These are phyloP conservation scores for Ogataea philodendri DNA, from an alignment of 805 yeast genomes.

Conservation along the genomic window DNA sequence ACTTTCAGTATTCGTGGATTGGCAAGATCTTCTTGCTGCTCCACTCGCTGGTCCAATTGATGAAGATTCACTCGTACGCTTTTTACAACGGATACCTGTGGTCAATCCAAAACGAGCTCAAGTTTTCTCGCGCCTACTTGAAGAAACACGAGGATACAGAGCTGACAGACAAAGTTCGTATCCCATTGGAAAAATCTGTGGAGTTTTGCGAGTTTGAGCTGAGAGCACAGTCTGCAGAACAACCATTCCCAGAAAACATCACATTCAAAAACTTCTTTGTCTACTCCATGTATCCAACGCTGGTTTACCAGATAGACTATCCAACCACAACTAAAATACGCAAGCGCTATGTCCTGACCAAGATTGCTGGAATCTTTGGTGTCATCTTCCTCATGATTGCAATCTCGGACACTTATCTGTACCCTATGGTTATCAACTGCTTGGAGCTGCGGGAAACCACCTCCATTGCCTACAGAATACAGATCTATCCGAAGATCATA, in stretches of 20 bases:
- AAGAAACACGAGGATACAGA: constrained; percentile 37
- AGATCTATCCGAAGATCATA: constrained; percentile 55
- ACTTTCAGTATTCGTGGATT: constrained; percentile 75
- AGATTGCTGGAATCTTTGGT: constrained; percentile 81
- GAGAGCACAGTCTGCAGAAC: constrained; percentile 47
- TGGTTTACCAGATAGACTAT: constrained; percentile 78
- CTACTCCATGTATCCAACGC: constrained; percentile 85
- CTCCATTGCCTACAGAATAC: constrained; percentile 44
- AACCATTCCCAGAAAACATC: constrained; percentile 71
- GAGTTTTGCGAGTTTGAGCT: constrained; percentile 75
- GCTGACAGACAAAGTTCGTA: constrained; percentile 31
- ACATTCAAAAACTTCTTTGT: constrained; percentile 62
- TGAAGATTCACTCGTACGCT: constrained; percentile 95
- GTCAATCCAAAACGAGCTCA: constrained; percentile 54
- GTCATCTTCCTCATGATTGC: constrained; percentile 79
- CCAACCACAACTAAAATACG: constrained; percentile 74
- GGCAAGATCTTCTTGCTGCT: constrained; percentile 80
- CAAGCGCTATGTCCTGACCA: constrained; percentile 64
- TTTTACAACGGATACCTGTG: constrained; percentile 91
- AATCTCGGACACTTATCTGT: constrained; percentile 70
- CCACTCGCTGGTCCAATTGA: constrained; percentile 81
- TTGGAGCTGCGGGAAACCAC: constrained; percentile 45
- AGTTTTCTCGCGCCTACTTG: constrained; percentile 45
- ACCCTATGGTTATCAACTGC: constrained; percentile 68
- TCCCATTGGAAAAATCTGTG: constrained; percentile 46